Evolutionary conservation across 2,329 filamentous ascomycete species (phyloP).

Genomic region (Eurotiales sp.): DNA sequence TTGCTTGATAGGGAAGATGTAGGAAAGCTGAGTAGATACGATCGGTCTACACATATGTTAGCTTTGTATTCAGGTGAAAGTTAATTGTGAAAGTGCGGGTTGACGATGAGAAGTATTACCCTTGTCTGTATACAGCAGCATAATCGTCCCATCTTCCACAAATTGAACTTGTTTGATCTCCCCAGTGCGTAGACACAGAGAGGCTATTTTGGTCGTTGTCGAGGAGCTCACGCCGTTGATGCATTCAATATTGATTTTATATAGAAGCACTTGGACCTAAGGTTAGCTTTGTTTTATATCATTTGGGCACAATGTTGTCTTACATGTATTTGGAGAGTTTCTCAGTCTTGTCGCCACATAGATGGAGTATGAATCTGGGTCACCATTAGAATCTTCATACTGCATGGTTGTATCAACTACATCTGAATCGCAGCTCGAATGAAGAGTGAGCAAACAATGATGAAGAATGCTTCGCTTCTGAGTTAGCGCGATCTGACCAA

Average conservation of each 20-base stretch:
- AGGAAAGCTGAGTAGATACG: slow-evolving; percentile 33
- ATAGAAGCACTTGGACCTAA: slow-evolving; percentile 54
- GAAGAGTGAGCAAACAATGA: slow-evolving; percentile 51
- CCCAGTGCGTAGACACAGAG: slow-evolving; percentile 30
- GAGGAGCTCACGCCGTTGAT: slow-evolving; percentile 58
- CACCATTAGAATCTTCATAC: slow-evolving; percentile 38
- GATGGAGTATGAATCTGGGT: slow-evolving; percentile 24
- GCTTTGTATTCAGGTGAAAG: background rate
- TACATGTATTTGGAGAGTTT: slow-evolving; percentile 32
- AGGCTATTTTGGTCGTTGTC: slow-evolving; percentile 27
- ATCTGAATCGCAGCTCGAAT: slow-evolving; percentile 34
- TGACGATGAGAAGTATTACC: slow-evolving; percentile 20
- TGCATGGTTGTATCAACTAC: slow-evolving; percentile 58
- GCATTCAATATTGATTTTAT: slow-evolving; percentile 51
- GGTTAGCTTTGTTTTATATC: slow-evolving; percentile 11
- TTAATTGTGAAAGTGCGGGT: background rate
- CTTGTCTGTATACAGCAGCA: slow-evolving; percentile 53
- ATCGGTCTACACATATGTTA: slow-evolving; percentile 20
- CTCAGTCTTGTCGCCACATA: slow-evolving; percentile 33
- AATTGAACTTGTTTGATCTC: slow-evolving; percentile 62
- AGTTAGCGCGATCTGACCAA: slow-evolving; percentile 65
- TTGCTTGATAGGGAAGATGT: slow-evolving; percentile 20
- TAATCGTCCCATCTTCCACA: slow-evolving; percentile 57
- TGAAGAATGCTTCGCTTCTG: slow-evolving; percentile 67
- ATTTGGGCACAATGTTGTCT: slow-evolving; percentile 10